Base-by-base conservation (phyloP, 1,139 yeast species). In the Blastobotrys proliferans region DNA sequence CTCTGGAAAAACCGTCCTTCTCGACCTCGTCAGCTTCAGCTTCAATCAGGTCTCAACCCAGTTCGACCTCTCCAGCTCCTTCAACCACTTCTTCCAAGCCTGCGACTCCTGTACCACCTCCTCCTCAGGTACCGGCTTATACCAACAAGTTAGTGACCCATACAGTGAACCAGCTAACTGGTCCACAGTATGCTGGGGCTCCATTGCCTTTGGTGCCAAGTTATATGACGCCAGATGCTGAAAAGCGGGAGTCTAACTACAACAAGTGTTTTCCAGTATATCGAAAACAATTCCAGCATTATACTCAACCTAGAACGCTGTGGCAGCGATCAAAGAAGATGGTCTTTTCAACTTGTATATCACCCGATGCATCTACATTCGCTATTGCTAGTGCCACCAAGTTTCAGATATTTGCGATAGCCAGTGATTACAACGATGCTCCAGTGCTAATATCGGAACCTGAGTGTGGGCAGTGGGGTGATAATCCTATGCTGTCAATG, bases 251-350 rank as follows among this genome's bases (percentile, higher is more conserved):
- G 37, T 48, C 46, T 43, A 57, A 54, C 44, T 86, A 81, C 62
- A 79, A 81, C 14, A 82, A 81, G 55, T 85, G 94, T 54, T 88
- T 86, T 64, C 97, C 97, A 1, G 76, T 80, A 46, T 85, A 83
- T 60, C 69, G 95, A 45, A 81, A 82, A 56, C 70, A 79, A 41
- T 71, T 76, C 31, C 78, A 81, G 29, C 81, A 74, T 59, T 73
- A 75, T 18, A 81, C 92, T 0, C 90, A 81, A 52, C 77, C 79
- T 22, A 60, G 73, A 27, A 72, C 69, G 45, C 66, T 78, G 60
- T 55, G 70, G 36, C 64, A 74, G 50, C 68, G 73, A 47, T 64
- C 75, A 36, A 72, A 73, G 66, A 72, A 74, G 54, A 79, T 67
- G 58, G 66, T 62, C 14, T 73, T 79, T 8, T 76, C 79, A 35